Conservation (phyloP, 169 alveolate genomes). For the Pseudocohnilembus persalinus region DNA sequence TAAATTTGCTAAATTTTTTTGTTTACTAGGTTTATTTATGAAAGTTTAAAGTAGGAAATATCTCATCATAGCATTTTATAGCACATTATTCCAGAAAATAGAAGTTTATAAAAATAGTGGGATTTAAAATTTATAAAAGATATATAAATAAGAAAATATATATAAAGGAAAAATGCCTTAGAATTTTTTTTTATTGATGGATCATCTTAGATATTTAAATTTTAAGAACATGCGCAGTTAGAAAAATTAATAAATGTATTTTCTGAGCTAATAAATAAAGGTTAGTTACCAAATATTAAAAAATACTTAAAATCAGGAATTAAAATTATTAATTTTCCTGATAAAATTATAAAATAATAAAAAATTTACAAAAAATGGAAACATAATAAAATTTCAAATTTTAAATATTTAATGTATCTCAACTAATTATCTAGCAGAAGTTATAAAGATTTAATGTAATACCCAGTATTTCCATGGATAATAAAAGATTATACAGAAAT, state of each 20-base stretch:
- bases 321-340: slow-evolving; percentile 51
- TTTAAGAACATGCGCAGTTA: slow-evolving; percentile 22
- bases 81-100: slow-evolving; percentile 22
- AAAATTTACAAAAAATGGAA: slow-evolving; percentile 56
- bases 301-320: slow-evolving; percentile 38
- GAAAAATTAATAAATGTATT: slow-evolving; percentile 46
- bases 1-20: background rate
- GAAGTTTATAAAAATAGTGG: slow-evolving; percentile 34
- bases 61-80: slow-evolving; percentile 27
- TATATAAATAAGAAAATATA: slow-evolving; percentile 66
- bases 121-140: slow-evolving; percentile 53
- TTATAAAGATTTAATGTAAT: slow-evolving; percentile 73
- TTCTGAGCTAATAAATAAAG: no score
- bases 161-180: slow-evolving; percentile 59
- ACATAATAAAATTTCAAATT: slow-evolving; percentile 74
- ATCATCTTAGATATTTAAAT: slow-evolving; percentile 45
- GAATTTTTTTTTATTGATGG: slow-evolving; percentile 67
- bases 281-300: no score
- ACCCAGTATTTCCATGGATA: slow-evolving; percentile 85
- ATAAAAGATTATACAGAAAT: slow-evolving; percentile 52
- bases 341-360: slow-evolving; percentile 51
- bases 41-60: slow-evolving; percentile 14
- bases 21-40: slow-evolving; percentile 22
- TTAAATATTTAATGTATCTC: slow-evolving; percentile 61
- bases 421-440: slow-evolving; percentile 68